A percentile compares a stretch with the other conserved stretches of the same genome.
Conservation (phyloP, 2,329 filamentous ascomycete species). For the Ophiocordyceps sinensis region DNA sequence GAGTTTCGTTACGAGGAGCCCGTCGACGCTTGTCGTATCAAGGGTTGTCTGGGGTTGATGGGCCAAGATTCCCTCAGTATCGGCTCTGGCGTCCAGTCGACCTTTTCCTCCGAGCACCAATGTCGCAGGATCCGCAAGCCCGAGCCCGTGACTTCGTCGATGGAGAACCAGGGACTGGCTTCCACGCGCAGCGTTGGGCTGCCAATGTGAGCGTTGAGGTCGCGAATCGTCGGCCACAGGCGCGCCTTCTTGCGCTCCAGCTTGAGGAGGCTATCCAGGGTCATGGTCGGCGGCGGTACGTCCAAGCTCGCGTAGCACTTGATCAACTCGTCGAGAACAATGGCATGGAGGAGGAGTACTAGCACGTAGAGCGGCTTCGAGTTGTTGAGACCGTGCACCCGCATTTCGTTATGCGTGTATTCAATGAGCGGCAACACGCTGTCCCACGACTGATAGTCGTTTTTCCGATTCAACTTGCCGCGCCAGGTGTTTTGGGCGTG, state of each 20-base stretch:
- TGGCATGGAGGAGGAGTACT: conserved; percentile 26
- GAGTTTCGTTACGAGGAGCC: not conserved
- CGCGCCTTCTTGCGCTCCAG: conserved; percentile 13
- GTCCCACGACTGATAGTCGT: conserved; percentile 26
- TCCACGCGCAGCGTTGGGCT: conserved; percentile 15
- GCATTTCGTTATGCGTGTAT: conserved; percentile 23
- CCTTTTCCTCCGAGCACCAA: conserved; percentile 28
- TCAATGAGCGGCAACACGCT: conserved; percentile 29
- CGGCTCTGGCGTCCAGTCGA: conserved; percentile 30
- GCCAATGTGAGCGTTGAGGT: conserved; percentile 15
- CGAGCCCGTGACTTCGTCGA: conserved; percentile 27
- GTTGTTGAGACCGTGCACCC: conserved; percentile 16
- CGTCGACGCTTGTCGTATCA: not conserved
- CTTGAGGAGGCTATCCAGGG: conserved; percentile 9
- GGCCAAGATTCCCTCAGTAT: conserved; percentile 11
- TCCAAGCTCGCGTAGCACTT: conserved; percentile 17
- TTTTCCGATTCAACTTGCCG: conserved; percentile 25
- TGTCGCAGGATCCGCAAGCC: conserved; percentile 24
- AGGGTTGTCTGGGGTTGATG: conserved; percentile 1
- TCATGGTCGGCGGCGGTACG: conserved; percentile 3
- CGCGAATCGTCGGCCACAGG: conserved; percentile 15
- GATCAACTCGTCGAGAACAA: conserved; percentile 30
- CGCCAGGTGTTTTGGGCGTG: conserved; percentile 31
- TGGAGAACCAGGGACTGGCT: conserved; percentile 25
- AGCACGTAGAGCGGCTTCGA: conserved; percentile 26